phyloP scores from a whole-genome alignment of 345 rosid genomes.

The Gossypium bickii region DNA sequence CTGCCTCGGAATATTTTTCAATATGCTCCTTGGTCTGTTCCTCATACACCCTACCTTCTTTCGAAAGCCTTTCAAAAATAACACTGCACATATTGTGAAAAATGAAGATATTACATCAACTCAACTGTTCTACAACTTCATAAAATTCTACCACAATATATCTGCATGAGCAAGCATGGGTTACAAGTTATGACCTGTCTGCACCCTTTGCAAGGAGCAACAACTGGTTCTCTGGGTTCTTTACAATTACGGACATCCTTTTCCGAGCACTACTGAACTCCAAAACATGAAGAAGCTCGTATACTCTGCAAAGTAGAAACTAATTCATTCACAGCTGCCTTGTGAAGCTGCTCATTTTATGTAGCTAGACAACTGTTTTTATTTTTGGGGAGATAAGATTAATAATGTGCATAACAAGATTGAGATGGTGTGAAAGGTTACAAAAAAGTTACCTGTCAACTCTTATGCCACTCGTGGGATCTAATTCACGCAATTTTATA shows the following conservation, averaged over 20 bases:
- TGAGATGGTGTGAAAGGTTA: constrained; percentile 3
- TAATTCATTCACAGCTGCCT: neutral
- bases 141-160: constrained; percentile 5
- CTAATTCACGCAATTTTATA: constrained; percentile 54
- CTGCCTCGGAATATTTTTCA: constrained; percentile 59
- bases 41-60: constrained; percentile 43
- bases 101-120: constrained; percentile 7
- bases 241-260: constrained; percentile 90
- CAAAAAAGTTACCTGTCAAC: constrained; percentile 40
- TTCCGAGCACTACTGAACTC: constrained; percentile 83
- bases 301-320: constrained; percentile 42
- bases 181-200: constrained; percentile 63
- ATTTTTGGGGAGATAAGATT: neutral
- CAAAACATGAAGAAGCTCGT: constrained; percentile 72
- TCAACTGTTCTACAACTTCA: constrained; percentile 13
- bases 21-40: constrained; percentile 54
- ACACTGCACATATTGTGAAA: constrained; percentile 44
- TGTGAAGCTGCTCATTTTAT: no score
- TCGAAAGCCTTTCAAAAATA: constrained; percentile 69
- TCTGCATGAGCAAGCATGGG: constrained; percentile 2
- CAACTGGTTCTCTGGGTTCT: constrained; percentile 46
- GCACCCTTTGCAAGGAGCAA: constrained; percentile 85
- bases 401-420: neutral
- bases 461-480: constrained; percentile 31
- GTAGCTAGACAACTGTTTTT: no score